Percentiles rank a stretch among this genome's conserved stretches.
Evolutionary conservation across 73 alveolate genomes (phyloP).

Genomic region (Blepharisma stoltei): DNA sequence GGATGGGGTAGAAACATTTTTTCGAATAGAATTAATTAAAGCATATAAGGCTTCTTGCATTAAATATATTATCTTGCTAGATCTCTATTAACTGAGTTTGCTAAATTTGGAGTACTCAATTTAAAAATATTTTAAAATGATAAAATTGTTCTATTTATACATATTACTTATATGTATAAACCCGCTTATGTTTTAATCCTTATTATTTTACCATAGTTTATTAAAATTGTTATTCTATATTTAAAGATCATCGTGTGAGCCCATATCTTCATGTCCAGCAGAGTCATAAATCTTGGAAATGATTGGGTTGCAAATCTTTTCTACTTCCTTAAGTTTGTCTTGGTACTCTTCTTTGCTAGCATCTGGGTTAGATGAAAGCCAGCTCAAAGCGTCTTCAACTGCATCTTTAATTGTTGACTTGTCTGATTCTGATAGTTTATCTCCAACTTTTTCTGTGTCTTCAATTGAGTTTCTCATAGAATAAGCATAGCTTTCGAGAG

Average conservation of each 20-base stretch:
- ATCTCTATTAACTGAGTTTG: no score
- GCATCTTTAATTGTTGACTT: slow-evolving; percentile 75
- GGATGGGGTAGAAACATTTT: no score
- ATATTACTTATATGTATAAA: no score
- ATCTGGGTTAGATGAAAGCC: slow-evolving; percentile 78
- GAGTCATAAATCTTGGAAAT: slow-evolving; percentile 80
- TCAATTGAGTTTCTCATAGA: slow-evolving; percentile 90
- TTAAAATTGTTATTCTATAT: background rate
- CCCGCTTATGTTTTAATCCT: no score
- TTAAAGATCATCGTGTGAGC: slow-evolving; percentile 40
- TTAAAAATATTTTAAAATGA: no score
- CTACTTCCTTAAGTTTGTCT: slow-evolving; percentile 65
- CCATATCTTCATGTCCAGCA: slow-evolving; percentile 71
- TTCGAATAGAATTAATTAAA: no score
- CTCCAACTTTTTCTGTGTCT: slow-evolving; percentile 76
- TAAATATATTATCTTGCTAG: no score
- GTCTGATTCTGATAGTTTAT: slow-evolving; percentile 66
- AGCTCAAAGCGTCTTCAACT: slow-evolving; percentile 71
- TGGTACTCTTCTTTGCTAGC: slow-evolving; percentile 86
- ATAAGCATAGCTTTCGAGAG: slow-evolving; percentile 87
- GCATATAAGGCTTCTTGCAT: no score
- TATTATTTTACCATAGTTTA: no score
- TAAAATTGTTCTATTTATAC: no score
- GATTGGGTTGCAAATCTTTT: slow-evolving; percentile 81
- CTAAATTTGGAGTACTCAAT: no score